Conservation (phyloP, 306 rosid species). For the Neltuma alba region DNA sequence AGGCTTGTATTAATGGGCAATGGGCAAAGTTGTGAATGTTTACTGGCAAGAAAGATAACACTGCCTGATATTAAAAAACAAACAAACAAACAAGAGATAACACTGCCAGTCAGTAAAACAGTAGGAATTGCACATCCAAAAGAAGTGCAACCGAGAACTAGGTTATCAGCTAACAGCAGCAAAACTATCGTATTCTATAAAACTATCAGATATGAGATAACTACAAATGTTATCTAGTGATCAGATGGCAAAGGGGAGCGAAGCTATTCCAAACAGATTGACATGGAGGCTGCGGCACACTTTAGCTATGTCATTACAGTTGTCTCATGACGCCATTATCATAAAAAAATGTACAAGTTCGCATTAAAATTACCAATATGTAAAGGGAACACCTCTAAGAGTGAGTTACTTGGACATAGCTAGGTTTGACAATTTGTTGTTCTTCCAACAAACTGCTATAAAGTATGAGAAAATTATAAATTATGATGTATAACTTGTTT, state of each 20-base stretch:
- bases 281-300: background rate
- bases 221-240: background rate
- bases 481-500: background rate
- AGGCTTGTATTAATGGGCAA: background rate
- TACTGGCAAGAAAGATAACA: slow-evolving; percentile 14
- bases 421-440: background rate
- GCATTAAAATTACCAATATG: slow-evolving; percentile 15
- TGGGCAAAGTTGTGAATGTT: slow-evolving; percentile 11
- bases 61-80: background rate
- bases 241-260: background rate
- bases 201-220: background rate
- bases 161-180: background rate
- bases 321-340: background rate
- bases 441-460: slow-evolving; percentile 5
- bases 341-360: slow-evolving; percentile 3
- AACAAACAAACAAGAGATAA: background rate
- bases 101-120: slow-evolving; percentile 7
- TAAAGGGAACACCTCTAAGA: slow-evolving; percentile 4
- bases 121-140: slow-evolving; percentile 4
- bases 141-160: background rate
- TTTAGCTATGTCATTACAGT: background rate
- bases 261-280: slow-evolving; percentile 12
- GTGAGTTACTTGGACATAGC: background rate
- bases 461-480: background rate
- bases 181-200: slow-evolving; percentile 17